Conservation (phyloP, 345 rosid genomes). For the Toxicodendron radicans region DNA sequence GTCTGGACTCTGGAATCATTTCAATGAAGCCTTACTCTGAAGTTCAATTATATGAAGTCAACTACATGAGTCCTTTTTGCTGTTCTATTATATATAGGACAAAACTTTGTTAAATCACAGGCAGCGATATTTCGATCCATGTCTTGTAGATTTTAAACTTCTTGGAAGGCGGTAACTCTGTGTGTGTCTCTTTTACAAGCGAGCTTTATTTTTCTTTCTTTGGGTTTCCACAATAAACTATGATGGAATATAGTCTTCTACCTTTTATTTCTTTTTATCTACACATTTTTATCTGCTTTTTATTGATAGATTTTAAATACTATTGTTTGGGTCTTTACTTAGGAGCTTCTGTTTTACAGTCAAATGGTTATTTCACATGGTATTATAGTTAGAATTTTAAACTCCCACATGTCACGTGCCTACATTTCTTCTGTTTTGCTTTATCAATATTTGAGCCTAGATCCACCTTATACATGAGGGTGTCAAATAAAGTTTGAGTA, state of each 20-base stretch:
- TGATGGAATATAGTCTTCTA: neutral
- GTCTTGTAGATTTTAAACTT: slow-evolving; percentile 7
- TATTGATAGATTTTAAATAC: too few species aligned
- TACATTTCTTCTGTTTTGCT: too few species aligned
- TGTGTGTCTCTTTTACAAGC: neutral
- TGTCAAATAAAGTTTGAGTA: neutral
- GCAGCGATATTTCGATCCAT: neutral
- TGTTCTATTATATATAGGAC: neutral
- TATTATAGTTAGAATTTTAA: too few species aligned
- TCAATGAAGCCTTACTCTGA: slow-evolving; percentile 4
- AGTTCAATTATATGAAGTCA: neutral
- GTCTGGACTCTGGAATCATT: neutral
- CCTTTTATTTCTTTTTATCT: neutral
- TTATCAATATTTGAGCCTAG: neutral
- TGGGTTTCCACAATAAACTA: neutral
- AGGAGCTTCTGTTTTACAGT: too few species aligned
- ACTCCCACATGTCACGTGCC: too few species aligned
- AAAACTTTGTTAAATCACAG: neutral
- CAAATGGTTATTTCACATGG: too few species aligned
- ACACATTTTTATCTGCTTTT: neutral
- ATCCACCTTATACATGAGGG: neutral
- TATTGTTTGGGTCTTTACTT: too few species aligned
- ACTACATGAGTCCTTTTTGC: neutral
- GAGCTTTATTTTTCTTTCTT: slow-evolving; percentile 1
- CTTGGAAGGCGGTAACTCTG: neutral